Evolutionary conservation across 257 asterid genomes (phyloP), one percentile per base, ranked within the genome.

Genomic region (Verbena officinalis): DNA sequence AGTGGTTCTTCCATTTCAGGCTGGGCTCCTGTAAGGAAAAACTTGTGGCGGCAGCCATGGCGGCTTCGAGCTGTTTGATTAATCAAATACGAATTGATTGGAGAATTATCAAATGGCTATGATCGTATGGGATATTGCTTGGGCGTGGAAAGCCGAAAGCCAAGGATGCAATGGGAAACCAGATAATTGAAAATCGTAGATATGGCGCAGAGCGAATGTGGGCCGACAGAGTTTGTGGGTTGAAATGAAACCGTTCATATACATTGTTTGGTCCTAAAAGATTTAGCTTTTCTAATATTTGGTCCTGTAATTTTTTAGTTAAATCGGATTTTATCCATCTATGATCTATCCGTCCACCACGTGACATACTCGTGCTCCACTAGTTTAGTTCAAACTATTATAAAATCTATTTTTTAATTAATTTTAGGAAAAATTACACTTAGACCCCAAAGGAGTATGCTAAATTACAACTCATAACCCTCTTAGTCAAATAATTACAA

Each of bases 11-110:
- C 84, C 86, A 77, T 61, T 77, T 75, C 17, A 83, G 75, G 63
- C 59, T 72, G 51, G 90, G 79, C n/a, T 77, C 76, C 53, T 63
- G 71, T 56, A 77, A 54, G 68, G 82, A 77, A 33, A 67, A 68
- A 54, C 53, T 72, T 20, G 90, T 64, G 55, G 79, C 59, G 19
- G 78, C 36, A 55, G 95, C 88, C 95, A 86, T 75, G 84, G 43
- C 53, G 84, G 43, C 53, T 63, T 59, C 42, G 30, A 11, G 23
- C 2, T 33, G 72, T 46, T 20, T 42, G 50, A 23, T 53, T 2
- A 31, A 66, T 72, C 59, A 33, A 51, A 31, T 40, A 30, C 1
- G 21, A 51, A 54, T 64, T 21, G 14, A 21, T 1, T 48, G 15
- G 50, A 46, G 59, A 46, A 30, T 53, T 21, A 4, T n/a, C 14